Evolutionary conservation across 441 rosid species (phyloP).

Genomic region (Adansonia grandidieri): DNA sequence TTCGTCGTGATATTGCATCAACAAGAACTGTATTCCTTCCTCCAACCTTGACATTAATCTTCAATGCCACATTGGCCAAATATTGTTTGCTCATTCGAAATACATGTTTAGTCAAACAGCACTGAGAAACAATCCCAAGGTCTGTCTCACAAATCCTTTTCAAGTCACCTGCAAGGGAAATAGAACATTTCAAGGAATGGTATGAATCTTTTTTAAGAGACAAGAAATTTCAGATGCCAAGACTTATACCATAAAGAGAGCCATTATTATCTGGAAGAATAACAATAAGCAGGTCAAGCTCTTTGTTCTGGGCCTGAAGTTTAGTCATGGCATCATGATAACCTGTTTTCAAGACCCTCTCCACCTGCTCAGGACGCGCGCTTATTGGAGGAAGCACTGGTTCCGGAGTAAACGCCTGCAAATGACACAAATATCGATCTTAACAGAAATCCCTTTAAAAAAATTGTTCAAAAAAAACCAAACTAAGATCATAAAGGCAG

Average conservation of each 20-base stretch:
- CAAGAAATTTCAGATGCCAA: background rate
- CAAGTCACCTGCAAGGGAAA: constrained; percentile 11
- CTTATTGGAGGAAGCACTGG: background rate
- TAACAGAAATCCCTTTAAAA: background rate
- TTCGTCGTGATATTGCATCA: constrained; percentile 2
- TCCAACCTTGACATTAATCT: constrained; percentile 16
- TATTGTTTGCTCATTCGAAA: background rate
- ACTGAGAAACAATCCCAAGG: constrained; percentile 17
- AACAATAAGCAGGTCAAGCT: constrained; percentile 8
- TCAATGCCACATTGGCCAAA: background rate
- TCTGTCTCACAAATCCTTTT: constrained; percentile 15
- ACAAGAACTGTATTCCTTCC: constrained; percentile 10
- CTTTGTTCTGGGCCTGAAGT: background rate
- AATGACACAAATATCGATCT: background rate
- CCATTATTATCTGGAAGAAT: constrained; percentile 7
- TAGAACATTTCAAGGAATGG: background rate
- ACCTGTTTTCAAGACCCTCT: background rate
- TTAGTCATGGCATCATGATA: constrained; percentile 1
- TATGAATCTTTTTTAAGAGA: background rate
- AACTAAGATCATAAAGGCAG: background rate
- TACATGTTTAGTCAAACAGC: constrained; percentile 11
- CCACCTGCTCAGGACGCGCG: background rate
- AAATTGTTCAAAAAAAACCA: constrained; percentile 21
- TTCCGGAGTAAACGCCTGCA: background rate
- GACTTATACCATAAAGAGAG: background rate